These are phyloP conservation scores for Holtermanniella nyarrowii DNA, from an alignment of 768 basidiomycete species.

Conservation along the genomic window DNA sequence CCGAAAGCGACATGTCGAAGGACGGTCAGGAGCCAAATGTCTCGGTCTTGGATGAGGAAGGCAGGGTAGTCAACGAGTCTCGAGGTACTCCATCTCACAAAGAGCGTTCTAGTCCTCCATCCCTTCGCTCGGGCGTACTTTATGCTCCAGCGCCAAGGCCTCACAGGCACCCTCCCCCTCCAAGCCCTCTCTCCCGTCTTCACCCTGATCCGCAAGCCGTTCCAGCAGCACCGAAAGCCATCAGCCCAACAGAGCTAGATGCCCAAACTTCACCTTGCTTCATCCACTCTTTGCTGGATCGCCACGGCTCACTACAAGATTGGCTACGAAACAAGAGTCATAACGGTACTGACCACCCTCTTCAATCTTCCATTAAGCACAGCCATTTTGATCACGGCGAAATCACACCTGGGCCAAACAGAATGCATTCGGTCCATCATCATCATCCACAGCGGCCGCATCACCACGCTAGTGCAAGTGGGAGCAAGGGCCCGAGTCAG, in stretches of 20 bases:
- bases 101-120: background rate
- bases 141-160: background rate
- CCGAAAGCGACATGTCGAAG: background rate
- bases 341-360: background rate
- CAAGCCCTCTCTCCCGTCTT: background rate
- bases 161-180: background rate
- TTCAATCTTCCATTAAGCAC: constrained; percentile 1
- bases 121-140: background rate
- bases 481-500: constrained; percentile 4
- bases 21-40: background rate
- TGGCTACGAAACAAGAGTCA: constrained; percentile 53
- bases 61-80: background rate
- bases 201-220: background rate
- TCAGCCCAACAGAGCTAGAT: background rate
- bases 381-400: background rate
- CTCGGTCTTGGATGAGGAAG: background rate
- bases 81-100: background rate
- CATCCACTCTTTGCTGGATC: constrained; percentile 83
- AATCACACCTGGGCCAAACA: background rate
- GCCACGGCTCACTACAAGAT: constrained; percentile 63
- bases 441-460: constrained; percentile 3
- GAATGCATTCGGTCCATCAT: background rate
- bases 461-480: too few species aligned
- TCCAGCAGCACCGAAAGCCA: background rate
- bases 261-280: constrained; percentile 63